phyloP scores from a whole-genome alignment of 23 red algal species.

The Gracilariopsis chorda region DNA sequence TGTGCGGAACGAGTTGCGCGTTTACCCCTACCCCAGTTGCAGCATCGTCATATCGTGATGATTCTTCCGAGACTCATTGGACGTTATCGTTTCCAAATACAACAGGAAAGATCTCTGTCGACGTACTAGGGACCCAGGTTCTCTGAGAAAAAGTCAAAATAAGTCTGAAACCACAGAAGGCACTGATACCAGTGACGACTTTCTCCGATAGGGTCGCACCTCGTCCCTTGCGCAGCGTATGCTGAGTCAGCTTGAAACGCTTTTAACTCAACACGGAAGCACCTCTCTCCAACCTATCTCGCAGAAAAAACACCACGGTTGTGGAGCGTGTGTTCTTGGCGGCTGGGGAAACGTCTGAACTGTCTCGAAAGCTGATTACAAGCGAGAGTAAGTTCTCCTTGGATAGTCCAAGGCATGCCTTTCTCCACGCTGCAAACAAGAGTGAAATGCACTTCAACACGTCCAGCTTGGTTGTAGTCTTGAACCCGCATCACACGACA shows the following conservation, averaged over 20 bases:
- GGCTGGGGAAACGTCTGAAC: background rate
- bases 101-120: background rate
- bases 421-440: conserved; percentile 43
- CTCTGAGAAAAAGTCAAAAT: background rate
- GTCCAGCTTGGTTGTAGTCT: background rate
- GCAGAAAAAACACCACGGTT: background rate
- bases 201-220: background rate
- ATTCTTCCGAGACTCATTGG: conserved; percentile 23
- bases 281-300: background rate
- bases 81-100: conserved; percentile 33
- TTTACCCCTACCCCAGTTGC: conserved; percentile 1
- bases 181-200: background rate
- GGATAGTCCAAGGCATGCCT: background rate
- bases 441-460: conserved; percentile 33
- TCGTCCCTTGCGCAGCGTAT: conserved; percentile 42
- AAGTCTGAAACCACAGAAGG: background rate
- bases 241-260: conserved; percentile 29
- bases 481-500: conserved; percentile 55
- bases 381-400: background rate
- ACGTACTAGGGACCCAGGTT: background rate
- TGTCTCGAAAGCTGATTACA: conserved; percentile 8
- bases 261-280: background rate
- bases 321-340: background rate
- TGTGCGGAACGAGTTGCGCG: conserved; percentile 7
- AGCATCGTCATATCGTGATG: background rate